phyloP scores from a whole-genome alignment of 768 basidiomycete species.

The Termitomyces sp. region DNA sequence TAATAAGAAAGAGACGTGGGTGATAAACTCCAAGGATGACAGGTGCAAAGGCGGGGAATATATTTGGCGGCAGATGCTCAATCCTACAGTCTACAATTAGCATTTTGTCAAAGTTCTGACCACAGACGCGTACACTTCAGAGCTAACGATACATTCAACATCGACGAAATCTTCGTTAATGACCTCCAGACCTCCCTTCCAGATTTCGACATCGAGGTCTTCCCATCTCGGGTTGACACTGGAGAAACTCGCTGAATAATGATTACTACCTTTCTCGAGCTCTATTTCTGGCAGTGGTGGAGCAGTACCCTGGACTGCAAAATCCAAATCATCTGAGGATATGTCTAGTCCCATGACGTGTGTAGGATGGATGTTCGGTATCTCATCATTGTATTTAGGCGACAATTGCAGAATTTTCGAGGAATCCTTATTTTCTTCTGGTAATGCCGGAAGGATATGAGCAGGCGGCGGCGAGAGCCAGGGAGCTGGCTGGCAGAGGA shows the following conservation, averaged over 20 bases:
- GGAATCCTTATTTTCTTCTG: constrained; percentile 16
- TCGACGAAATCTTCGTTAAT: constrained; percentile 66
- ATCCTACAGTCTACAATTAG: constrained; percentile 46
- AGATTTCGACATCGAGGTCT: constrained; percentile 60
- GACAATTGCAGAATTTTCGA: constrained; percentile 22
- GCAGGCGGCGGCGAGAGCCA: constrained; percentile 52
- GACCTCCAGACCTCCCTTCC: constrained; percentile 71
- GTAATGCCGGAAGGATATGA: constrained; percentile 23
- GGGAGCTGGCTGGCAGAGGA: constrained; percentile 73
- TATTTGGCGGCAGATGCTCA: constrained; percentile 67
- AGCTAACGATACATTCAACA: constrained; percentile 71
- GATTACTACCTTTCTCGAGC: constrained; percentile 21
- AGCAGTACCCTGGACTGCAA: constrained; percentile 48
- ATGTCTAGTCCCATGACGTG: constrained; percentile 73
- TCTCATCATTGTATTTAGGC: constrained; percentile 40
- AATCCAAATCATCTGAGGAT: constrained; percentile 47
- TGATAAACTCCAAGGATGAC: constrained; percentile 76
- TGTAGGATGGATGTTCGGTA: constrained; percentile 56
- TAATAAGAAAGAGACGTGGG: constrained; percentile 71
- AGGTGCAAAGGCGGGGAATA: constrained; percentile 65
- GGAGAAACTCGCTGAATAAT: constrained; percentile 24
- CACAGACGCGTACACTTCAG: constrained; percentile 65
- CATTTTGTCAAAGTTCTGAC: background rate
- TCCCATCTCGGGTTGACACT: constrained; percentile 60
- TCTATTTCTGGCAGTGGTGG: constrained; percentile 33